These are phyloP conservation scores for Dioscorea dumetorum DNA, from an alignment of 106 monocot genomes.

Conservation along the genomic window DNA sequence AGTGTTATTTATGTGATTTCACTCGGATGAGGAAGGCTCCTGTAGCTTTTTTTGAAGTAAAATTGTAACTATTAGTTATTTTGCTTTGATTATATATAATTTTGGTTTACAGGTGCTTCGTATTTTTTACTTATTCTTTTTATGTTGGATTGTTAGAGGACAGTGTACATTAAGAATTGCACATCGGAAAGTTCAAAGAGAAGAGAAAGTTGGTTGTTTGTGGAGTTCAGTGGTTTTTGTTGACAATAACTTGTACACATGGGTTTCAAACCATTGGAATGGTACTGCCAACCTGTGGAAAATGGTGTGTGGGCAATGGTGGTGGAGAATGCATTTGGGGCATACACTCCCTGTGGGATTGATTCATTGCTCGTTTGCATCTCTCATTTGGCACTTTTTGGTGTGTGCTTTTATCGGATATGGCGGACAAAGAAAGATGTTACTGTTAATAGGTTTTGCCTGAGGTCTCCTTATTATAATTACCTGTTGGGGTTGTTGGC, in stretches of 20 bases:
- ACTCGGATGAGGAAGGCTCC: too few relatives aligned
- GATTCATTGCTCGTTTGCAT: slow-evolving; percentile 63
- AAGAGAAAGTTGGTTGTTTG: too few relatives aligned
- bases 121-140: too few relatives aligned
- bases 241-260: slow-evolving; percentile 12
- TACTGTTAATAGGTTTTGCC: slow-evolving; percentile 32
- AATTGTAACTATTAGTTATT: too few relatives aligned
- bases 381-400: slow-evolving; percentile 63
- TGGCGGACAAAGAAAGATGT: slow-evolving; percentile 55
- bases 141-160: too few relatives aligned
- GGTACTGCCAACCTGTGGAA: slow-evolving; percentile 85
- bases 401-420: slow-evolving; percentile 60
- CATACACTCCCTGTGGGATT: slow-evolving; percentile 86
- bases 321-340: slow-evolving; percentile 74
- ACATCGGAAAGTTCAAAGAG: too few relatives aligned
- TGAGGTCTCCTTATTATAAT: slow-evolving; percentile 51
- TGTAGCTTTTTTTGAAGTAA: too few relatives aligned
- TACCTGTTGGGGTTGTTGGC: slow-evolving; percentile 58
- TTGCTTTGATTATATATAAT: too few relatives aligned
- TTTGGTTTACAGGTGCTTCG: too few relatives aligned
- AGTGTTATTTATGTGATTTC: too few relatives aligned
- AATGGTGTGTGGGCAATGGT: slow-evolving; percentile 48
- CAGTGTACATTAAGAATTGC: too few relatives aligned
- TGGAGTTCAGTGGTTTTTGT: too few relatives aligned
- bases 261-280: slow-evolving; percentile 61